These are phyloP conservation scores for Podospora australis DNA, from an alignment of 495 filamentous ascomycete species.

Conservation along the genomic window DNA sequence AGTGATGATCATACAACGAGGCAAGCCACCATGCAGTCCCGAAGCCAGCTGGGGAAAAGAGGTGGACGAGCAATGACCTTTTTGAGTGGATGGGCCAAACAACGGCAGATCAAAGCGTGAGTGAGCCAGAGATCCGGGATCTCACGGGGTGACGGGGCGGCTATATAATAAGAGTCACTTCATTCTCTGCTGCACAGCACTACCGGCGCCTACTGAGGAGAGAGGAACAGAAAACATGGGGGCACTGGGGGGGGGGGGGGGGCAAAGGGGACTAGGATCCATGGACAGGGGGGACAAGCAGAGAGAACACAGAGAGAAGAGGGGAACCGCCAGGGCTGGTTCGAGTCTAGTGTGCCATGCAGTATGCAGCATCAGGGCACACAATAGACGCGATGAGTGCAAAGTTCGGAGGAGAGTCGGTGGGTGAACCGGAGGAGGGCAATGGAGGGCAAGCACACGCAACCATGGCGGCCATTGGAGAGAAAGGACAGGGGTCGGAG, in stretches of 20 bases:
- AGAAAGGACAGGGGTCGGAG: background rate
- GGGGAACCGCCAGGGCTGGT: slow-evolving; percentile 15
- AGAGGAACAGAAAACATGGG: background rate
- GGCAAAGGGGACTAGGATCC: no score
- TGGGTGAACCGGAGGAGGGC: background rate
- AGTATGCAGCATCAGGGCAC: slow-evolving; percentile 1
- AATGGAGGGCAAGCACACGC: background rate
- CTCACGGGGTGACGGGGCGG: slow-evolving; percentile 16
- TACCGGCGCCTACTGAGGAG: no score
- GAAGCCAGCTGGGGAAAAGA: slow-evolving; percentile 15
- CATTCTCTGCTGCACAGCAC: background rate
- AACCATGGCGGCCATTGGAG: no score
- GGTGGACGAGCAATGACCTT: no score
- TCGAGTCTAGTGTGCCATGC: slow-evolving; percentile 6
- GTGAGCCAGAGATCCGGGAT: slow-evolving; percentile 13
- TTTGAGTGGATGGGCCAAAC: no score
- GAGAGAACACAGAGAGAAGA: background rate
- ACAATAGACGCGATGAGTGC: slow-evolving; percentile 18
- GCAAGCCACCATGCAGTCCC: no score
- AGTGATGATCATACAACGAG: no score
- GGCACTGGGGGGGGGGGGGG: no score
- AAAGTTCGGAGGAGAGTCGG: no score
- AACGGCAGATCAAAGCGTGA: slow-evolving; percentile 12
- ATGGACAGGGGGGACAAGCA: background rate
- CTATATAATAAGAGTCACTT: slow-evolving; percentile 28